Conservation (phyloP, 768 basidiomycete species). For the Suillus subalutaceus region DNA sequence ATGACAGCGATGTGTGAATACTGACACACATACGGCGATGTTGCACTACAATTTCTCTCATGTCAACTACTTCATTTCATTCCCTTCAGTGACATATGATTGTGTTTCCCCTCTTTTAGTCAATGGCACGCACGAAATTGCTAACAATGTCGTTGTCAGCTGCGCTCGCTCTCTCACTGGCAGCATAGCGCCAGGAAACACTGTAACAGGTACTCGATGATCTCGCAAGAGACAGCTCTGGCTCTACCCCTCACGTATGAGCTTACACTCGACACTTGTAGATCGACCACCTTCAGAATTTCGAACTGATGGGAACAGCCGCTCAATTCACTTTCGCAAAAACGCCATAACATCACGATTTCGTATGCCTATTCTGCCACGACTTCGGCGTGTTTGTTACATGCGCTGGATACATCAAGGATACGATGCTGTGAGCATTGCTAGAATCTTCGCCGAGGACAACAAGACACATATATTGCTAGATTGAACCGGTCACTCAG, state of each 20-base stretch:
- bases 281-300: conserved; percentile 38
- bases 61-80: not conserved
- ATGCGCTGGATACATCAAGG: not conserved
- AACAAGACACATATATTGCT: no score
- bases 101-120: conserved; percentile 57
- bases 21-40: not conserved
- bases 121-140: conserved; percentile 48
- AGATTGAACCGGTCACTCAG: not conserved
- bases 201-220: conserved; percentile 18
- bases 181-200: conserved; percentile 22
- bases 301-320: conserved; percentile 41
- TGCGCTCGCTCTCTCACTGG: conserved; percentile 42
- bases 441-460: not conserved
- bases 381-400: not conserved
- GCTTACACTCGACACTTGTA: conserved; percentile 44
- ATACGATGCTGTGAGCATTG: not conserved
- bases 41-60: not conserved
- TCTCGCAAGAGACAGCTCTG: conserved; percentile 49
- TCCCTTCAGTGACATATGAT: conserved; percentile 43
- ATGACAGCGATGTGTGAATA: not conserved
- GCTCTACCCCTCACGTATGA: conserved; percentile 46
- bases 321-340: conserved; percentile 35
- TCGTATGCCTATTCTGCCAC: not conserved
- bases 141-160: conserved; percentile 51
- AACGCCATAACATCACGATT: not conserved